phyloP scores from a whole-genome alignment of 805 yeast genomes.

The Hanseniaspora mollemarum region DNA sequence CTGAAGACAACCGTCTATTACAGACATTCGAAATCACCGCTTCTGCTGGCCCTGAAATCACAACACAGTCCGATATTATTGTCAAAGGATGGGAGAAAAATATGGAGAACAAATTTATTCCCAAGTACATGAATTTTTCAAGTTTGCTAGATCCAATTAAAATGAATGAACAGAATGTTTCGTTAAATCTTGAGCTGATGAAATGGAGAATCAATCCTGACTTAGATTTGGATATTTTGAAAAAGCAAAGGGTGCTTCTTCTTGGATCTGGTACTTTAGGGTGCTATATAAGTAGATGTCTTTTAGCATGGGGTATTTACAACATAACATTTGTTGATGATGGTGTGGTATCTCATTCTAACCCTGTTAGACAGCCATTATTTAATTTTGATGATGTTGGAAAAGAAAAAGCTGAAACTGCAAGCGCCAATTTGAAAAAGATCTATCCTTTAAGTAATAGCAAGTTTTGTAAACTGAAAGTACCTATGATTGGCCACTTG shows the following conservation, averaged over 20 bases:
- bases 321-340: constrained; percentile 80
- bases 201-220: constrained; percentile 91
- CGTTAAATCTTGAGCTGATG: constrained; percentile 82
- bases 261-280: constrained; percentile 98
- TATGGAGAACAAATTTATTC: constrained; percentile 56
- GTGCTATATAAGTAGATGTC: constrained; percentile 72
- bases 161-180: constrained; percentile 84
- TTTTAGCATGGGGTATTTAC: constrained; percentile 91
- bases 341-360: constrained; percentile 79
- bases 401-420: constrained; percentile 60
- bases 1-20: constrained; percentile 16
- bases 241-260: constrained; percentile 51
- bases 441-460: constrained; percentile 71
- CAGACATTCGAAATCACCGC: constrained; percentile 30
- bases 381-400: constrained; percentile 81
- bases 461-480: constrained; percentile 52
- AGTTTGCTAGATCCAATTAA: constrained; percentile 68
- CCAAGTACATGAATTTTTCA: constrained; percentile 75
- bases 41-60: constrained; percentile 23
- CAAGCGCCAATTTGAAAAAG: constrained; percentile 58
- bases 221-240: constrained; percentile 55
- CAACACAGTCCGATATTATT: constrained; percentile 28
- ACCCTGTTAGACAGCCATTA: constrained; percentile 90
- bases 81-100: constrained; percentile 89
- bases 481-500: constrained; percentile 96